Base-by-base conservation (phyloP, 2,329 filamentous ascomycete genomes). In the Colletotrichum sublineola region DNA sequence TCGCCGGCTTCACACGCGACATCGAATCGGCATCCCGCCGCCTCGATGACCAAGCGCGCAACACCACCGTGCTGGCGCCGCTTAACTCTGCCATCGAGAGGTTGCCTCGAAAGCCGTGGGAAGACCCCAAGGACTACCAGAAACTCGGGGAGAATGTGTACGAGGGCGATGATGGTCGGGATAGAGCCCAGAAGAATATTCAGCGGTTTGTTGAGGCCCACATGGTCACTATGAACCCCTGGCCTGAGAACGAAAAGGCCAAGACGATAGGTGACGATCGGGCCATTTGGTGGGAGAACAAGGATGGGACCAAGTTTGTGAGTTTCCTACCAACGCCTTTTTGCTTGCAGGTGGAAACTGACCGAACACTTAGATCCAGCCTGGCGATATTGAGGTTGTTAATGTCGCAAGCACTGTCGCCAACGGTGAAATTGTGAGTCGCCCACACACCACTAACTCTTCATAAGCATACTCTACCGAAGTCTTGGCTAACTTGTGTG, bases 1-100 rank as follows among this genome's bases (percentile, higher is more conserved):
- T 98, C 82, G 93, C 94, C 40, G 91, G 91, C 53, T 90, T 97
- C 78, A 92, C 92, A 6, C 90, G 95, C 71, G 92, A 96, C 78
- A 90, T 95, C 77, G 88, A 91, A 58, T 83, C 87, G n/a, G 87
- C 95, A 29, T 88, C 90, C 12, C 83, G 85, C 31, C 92, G 93
- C 0, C 88, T 98, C 18, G 89, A 93, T 76, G 88, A 94, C 79
- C 81, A 86, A 0, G 79, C 84, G 0, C 82, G 87, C 70, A 95
- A 96, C 80, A 93, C 93, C 20, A 98, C 95, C 2, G 91, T 98
- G 33, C 89, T 98, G 3, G 96, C 95, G 6, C 96, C 96, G 0
- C 85, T 93, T 66, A 98, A 99, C 85, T 90, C 89, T 24, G 94
- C 92, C 3, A 90, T 99, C 78, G 92, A 93, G 75, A 84, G 82